These are phyloP conservation scores for Aureobasidium sp. DNA, from an alignment of 2,329 filamentous ascomycete genomes.

Conservation along the genomic window DNA sequence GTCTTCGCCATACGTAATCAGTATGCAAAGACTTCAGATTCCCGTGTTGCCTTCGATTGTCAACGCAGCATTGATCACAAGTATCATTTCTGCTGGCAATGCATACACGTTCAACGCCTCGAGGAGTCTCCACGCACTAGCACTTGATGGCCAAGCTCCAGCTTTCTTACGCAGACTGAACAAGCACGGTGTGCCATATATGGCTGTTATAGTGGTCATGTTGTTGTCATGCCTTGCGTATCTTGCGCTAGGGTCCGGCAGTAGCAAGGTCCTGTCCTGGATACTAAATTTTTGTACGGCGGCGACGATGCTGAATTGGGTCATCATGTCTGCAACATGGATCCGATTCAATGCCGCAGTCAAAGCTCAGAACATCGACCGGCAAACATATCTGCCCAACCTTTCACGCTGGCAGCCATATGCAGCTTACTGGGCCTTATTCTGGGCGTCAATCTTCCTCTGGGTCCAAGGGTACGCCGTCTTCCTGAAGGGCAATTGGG, in stretches of 20 bases:
- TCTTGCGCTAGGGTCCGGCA: conserved; percentile 23
- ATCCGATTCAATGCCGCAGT: conserved; percentile 44
- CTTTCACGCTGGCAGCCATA: not conserved
- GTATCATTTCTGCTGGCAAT: conserved; percentile 49
- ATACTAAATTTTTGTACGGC: conserved; percentile 49
- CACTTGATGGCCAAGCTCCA: conserved; percentile 46
- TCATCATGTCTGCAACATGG: conserved; percentile 48
- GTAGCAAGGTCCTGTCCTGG: conserved; percentile 26
- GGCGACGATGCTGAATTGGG: conserved; percentile 52
- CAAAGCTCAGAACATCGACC: conserved; percentile 41
- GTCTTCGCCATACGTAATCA: conserved; percentile 27
- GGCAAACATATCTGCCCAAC: conserved; percentile 24
- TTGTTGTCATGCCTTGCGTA: conserved; percentile 29
- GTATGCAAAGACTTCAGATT: conserved; percentile 34
- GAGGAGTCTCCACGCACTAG: conserved; percentile 44
- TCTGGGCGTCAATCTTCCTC: conserved; percentile 16
- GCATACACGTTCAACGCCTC: conserved; percentile 48
- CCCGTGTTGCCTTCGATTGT: conserved; percentile 33
- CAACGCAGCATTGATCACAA: conserved; percentile 35
- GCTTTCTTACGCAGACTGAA: conserved; percentile 52
- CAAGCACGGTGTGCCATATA: conserved; percentile 53
- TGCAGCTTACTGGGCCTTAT: conserved; percentile 31
- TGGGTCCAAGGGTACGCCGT: conserved; percentile 49
- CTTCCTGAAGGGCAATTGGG: conserved; percentile 34
- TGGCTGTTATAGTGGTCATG: conserved; percentile 44